Evolutionary conservation across 768 basidiomycete genomes (phyloP), one percentile per base, ranked within the genome.

Genomic region (Lactifluus hygrophoroides): DNA sequence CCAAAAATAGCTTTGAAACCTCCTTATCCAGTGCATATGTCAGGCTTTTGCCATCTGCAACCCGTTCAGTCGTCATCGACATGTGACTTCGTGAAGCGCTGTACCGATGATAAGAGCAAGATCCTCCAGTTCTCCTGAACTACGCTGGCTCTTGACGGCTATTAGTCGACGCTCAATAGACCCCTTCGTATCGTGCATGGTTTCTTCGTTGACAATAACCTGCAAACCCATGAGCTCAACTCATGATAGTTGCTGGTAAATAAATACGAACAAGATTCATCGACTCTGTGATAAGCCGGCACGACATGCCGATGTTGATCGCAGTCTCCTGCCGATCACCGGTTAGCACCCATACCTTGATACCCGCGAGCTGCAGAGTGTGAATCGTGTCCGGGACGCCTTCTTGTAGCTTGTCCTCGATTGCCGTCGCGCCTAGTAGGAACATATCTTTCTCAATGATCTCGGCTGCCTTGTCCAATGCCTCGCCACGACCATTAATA

Each of bases 291-390:
- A 99, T 98, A 66, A 99, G 72, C 62, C 93, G 82, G 75, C 96
- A 98, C 1, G 94, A 95, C 80, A 98, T 86, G 52, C 96, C 96
- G 63, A 99, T 98, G 67, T 99, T 99, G 72, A 99, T 97, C 16
- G 96, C 96, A 1, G 96, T 99, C 72, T 99, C 96, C 74, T 99
- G 96, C 64, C 96, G 77, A 71, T 99, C 96, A 1, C 96, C 96
- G 2, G 96, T 99, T 51, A 99, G 74, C 8, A 99, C 94, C 96
- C 96, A 99, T 17, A 99, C 85, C 80, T 98, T 99, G 73, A 99
- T 96, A 3, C 96, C 96, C 37, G 96, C 96, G 81, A 90, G 91
- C 66, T 99, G 96, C 46, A 99, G 72, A 0, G 94, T 97, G 69
- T 98, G 94, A 49, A 98, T 99, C 5, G 96, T 86, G 66, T 99